A percentile compares a stretch with the other conserved stretches of the same genome.
These are phyloP conservation scores for Paramecium sonneborni DNA, from an alignment of 73 alveolate species.

Conservation along the genomic window DNA sequence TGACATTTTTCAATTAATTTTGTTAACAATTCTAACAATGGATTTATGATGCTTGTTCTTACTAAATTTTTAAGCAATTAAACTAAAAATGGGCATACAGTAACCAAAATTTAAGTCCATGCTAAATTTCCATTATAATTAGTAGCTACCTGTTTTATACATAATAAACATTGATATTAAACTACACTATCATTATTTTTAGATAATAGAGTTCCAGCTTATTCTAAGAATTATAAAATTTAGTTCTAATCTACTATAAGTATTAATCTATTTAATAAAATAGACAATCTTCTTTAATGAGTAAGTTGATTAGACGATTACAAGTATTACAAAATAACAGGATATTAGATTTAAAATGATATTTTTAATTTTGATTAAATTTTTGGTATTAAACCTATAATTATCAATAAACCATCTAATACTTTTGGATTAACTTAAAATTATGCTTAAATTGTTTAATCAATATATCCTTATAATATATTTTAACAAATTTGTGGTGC, in stretches of 20 bases:
- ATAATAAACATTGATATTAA: neutral
- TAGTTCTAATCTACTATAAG: neutral
- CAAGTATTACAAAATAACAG: neutral
- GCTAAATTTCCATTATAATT: neutral
- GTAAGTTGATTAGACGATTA: neutral
- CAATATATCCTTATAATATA: neutral
- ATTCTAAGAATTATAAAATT: neutral
- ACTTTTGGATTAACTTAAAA: neutral
- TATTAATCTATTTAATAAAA: neutral
- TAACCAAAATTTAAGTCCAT: neutral
- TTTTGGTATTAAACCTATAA: neutral
- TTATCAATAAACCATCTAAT: neutral
- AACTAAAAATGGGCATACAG: neutral
- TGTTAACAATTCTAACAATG: neutral
- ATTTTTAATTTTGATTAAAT: neutral
- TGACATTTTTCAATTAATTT: constrained; percentile 2
- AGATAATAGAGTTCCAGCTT: neutral
- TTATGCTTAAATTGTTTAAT: neutral
- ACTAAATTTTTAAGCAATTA: neutral
- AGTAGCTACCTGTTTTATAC: neutral
- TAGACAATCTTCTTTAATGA: constrained; percentile 3
- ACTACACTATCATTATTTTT: neutral
- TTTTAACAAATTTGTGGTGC: neutral
- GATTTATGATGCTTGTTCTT: neutral
- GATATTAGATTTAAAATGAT: neutral